Evolutionary conservation across 331 rosid species (phyloP), one percentile per base, ranked within the genome.

Genomic region (Prunus yedoensis): DNA sequence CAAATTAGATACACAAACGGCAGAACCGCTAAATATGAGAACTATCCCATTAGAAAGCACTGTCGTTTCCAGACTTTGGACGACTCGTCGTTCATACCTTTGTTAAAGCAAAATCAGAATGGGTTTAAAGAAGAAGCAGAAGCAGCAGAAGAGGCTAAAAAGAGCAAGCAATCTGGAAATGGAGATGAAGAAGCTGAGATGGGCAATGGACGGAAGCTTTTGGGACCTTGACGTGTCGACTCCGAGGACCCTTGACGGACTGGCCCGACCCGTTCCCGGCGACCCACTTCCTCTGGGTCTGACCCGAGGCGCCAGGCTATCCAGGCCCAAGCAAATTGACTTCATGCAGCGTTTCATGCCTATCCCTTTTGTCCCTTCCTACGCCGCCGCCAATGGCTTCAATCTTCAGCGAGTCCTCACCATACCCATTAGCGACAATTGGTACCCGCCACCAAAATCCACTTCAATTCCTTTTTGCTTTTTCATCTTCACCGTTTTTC

Each of bases 261-360:
- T 81, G 45, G 96, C 87, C 23, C 81, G 76, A 23, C 91, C 96
- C 0, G 90, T 88, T 2, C 97, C 96, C 3, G 84, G 82, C 2
- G 83, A 85, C 74, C 82, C 91, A n/a, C 81, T 90, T 72, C 96
- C 99, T 0, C 74, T 94, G 85, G 92, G 91, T 50, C 45, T 94
- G 23, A 89, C 92, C 21, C 79, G 97, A 63, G 96, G 96, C 10
- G 45, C 89, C 3, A 83, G 81, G 71, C 91, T 92, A 49, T 90
- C 96, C 35, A 81, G 99, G 77, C 87, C 91, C 11, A 85, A 81
- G 66, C 99, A 94, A 77, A 77, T 92, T 30, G 89, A 90, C 57
- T 92, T 94, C 85, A 87, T 92, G 88, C 99, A 94, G 66, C 87
- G 88, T 10, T 92, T 94, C 88, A 94, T 94, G 96, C 2, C 76